phyloP scores from a whole-genome alignment of 1,284 basidiomycete genomes.

The Gymnopus androsaceus region DNA sequence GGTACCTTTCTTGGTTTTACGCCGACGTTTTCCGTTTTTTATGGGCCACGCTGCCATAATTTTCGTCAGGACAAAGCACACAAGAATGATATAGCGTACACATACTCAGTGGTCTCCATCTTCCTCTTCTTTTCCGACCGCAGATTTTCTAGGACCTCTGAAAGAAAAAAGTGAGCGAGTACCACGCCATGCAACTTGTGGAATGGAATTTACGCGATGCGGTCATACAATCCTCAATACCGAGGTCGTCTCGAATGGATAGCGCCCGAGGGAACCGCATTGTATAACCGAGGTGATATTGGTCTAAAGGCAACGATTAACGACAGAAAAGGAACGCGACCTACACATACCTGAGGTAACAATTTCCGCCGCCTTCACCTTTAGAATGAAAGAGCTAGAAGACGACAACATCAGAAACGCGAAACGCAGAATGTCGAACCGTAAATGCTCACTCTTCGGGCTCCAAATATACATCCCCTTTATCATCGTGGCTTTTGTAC shows the following conservation, averaged over 20 bases:
- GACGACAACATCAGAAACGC: not conserved
- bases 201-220: constrained; percentile 61
- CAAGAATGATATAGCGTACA: constrained; percentile 40
- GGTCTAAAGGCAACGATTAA: constrained; percentile 44
- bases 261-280: constrained; percentile 88
- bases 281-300: constrained; percentile 73
- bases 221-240: constrained; percentile 66
- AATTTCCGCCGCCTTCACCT: constrained; percentile 90
- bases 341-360: constrained; percentile 59
- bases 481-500: constrained; percentile 67
- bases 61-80: not conserved
- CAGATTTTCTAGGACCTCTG: constrained; percentile 54
- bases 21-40: constrained; percentile 76
- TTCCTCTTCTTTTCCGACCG: constrained; percentile 70
- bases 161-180: not conserved
- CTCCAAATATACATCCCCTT: constrained; percentile 79
- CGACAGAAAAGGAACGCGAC: not conserved
- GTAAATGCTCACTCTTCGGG: constrained; percentile 70
- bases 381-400: constrained; percentile 80
- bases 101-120: constrained; percentile 57
- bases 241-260: constrained; percentile 74
- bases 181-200: not conserved
- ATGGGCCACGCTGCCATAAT: constrained; percentile 47
- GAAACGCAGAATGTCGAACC: not conserved
- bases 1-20: constrained; percentile 55